Percentiles rank a stretch among this genome's conserved stretches.
These are phyloP conservation scores for Lathyrus aphaca DNA, from an alignment of 306 rosid genomes.

Conservation along the genomic window DNA sequence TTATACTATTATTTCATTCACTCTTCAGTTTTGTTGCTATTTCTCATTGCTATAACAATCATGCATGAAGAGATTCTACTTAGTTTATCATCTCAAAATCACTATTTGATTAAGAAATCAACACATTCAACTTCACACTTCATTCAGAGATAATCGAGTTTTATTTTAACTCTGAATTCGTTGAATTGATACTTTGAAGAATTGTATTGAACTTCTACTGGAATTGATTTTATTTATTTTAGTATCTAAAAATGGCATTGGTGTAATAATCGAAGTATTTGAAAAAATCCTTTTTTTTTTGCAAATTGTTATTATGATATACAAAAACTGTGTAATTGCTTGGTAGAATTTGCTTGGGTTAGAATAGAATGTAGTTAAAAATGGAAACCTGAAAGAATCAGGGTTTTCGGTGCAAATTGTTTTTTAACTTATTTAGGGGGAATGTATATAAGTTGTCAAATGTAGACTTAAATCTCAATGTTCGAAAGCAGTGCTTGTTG, in stretches of 20 bases:
- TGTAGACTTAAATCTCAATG: not conserved
- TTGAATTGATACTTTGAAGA: constrained; percentile 3
- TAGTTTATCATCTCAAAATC: not conserved
- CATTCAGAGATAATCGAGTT: not conserved
- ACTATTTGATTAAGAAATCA: not conserved
- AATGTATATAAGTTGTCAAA: not conserved
- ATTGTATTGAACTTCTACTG: constrained; percentile 6
- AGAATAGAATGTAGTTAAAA: not conserved
- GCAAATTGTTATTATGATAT: not conserved
- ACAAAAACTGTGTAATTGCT: not conserved
- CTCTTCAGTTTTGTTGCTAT: not conserved
- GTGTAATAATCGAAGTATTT: not conserved
- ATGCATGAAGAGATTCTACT: constrained; percentile 4
- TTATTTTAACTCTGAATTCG: constrained; percentile 8
- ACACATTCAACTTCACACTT: not conserved
- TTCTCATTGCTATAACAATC: not conserved
- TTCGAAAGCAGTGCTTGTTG: not conserved
- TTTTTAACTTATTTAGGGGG: constrained; percentile 1
- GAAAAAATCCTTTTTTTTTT: constrained; percentile 1
- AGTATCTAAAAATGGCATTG: not conserved
- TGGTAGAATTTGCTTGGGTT: constrained; percentile 17
- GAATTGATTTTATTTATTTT: constrained; percentile 5
- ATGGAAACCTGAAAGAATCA: not conserved
- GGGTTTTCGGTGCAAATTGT: constrained; percentile 3
- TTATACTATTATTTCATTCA: not conserved